Conservation (phyloP, 129 eudicot genomes). For the Erigeron canadensis region DNA sequence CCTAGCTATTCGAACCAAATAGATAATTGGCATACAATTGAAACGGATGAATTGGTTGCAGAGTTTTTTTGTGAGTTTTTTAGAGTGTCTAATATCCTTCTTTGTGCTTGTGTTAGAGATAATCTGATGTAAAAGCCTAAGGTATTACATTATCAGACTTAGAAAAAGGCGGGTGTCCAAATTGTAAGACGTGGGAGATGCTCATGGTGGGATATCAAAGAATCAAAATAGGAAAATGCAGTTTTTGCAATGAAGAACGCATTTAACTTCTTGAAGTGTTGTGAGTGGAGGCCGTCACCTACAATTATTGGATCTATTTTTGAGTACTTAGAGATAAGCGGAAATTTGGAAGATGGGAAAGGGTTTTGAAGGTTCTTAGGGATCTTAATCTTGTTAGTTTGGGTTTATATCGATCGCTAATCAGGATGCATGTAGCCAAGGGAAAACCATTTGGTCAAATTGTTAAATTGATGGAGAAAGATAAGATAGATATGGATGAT, state of each 20-base stretch:
- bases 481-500: slow-evolving; percentile 45
- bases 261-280: slow-evolving; percentile 28
- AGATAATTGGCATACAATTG: too few relatives aligned
- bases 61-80: too few relatives aligned
- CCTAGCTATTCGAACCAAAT: too few relatives aligned
- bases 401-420: slow-evolving; percentile 32
- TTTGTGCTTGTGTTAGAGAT: slow-evolving; percentile 53
- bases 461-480: slow-evolving; percentile 46
- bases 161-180: slow-evolving; percentile 53
- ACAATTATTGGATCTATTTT: slow-evolving; percentile 35
- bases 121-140: slow-evolving; percentile 51
- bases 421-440: slow-evolving; percentile 32
- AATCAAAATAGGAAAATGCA: slow-evolving; percentile 39
- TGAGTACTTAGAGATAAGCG: slow-evolving; percentile 37
- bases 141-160: slow-evolving; percentile 44
- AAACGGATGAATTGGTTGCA: too few relatives aligned
- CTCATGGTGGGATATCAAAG: slow-evolving; percentile 56
- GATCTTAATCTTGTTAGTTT: slow-evolving; percentile 41
- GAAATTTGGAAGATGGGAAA: slow-evolving; percentile 41
- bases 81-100: slow-evolving; percentile 61
- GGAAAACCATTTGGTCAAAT: slow-evolving; percentile 29
- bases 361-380: slow-evolving; percentile 41
- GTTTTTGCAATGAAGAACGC: slow-evolving; percentile 46
- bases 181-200: slow-evolving; percentile 69
- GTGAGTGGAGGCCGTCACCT: slow-evolving; percentile 52